Evolutionary conservation across 768 basidiomycete species (phyloP), one percentile per base, ranked within the genome.

Genomic region (Leccinum incarnatum): DNA sequence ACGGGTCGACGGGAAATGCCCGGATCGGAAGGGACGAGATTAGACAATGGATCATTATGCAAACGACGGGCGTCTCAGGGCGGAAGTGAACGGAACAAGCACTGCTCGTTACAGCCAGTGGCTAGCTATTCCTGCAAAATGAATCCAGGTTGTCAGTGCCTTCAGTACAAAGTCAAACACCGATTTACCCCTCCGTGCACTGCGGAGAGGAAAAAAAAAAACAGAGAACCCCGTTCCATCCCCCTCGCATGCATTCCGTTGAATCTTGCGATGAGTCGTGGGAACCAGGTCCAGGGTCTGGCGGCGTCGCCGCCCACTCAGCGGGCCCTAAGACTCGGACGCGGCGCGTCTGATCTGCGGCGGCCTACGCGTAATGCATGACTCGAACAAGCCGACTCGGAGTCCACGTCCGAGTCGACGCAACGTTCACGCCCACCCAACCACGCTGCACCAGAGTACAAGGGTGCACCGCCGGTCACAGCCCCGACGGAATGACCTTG

Each of bases 71-170:
- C 54, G 61, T 69, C 49, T 36, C 42, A 61, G 29, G 53, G 54
- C 57, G 69, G 62, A 67, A 65, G 57, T 65, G 53, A 65, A 52
- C 30, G 29, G 53, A 37, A 47, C 21, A 23, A 40, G 47, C 69
- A 66, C 64, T 21, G 62, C 69, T 72, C 53, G 55, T 50, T 54
- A 57, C 60, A 40, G 69, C 59, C 62, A 64, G 54, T 61, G 58
- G 54, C 11, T 59, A 47, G 45, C 66, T 62, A 56, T 64, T 64
- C 57, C 69, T 61, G 67, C 66, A 47, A 67, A 65, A 68, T 66
- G 60, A 67, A 67, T 27, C n/a, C 46, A 55, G 32, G 56, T 25
- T 4, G 51, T 64, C 71, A 72, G 67, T 36, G 71, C 59, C 62
- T 55, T 37, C 53, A 60, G 54, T 23, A 37, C 55, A 46, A 60